Conservation (phyloP, 257 asterid genomes). For the Coffea eugenioides region DNA sequence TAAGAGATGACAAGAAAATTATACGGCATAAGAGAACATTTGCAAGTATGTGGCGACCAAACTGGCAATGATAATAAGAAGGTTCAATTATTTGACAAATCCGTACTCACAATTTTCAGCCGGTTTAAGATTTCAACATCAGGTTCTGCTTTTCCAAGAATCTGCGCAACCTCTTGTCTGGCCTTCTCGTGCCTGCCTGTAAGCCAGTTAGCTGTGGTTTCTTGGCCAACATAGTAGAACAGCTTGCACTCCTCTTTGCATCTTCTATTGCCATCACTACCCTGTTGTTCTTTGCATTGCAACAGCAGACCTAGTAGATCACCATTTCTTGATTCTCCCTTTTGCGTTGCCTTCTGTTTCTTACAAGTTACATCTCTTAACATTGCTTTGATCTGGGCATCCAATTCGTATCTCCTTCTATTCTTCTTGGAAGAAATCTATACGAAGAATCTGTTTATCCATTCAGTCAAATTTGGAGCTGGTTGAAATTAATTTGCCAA, state of each 20-base stretch:
- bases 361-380: background rate
- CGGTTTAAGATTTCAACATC: background rate
- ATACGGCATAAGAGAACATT: background rate
- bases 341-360: background rate
- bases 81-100: background rate
- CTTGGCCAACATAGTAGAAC: conserved; percentile 33
- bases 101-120: conserved; percentile 13
- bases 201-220: conserved; percentile 28
- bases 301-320: conserved; percentile 28
- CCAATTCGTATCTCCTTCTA: conserved; percentile 26
- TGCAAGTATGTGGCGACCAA: background rate
- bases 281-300: conserved; percentile 16
- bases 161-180: background rate
- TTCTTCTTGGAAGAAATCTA: conserved; percentile 33
- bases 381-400: conserved; percentile 21
- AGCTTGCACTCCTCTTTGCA: conserved; percentile 28
- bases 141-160: background rate
- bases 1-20: no score
- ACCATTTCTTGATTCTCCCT: background rate
- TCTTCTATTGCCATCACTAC: conserved; percentile 22
- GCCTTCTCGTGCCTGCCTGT: conserved; percentile 14
- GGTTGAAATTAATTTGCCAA: background rate
- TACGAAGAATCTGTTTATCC: background rate
- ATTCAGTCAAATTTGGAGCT: background rate
- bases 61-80: background rate